phyloP scores from a whole-genome alignment of 2,329 filamentous ascomycete species.

The Fusarium sulawesiense region DNA sequence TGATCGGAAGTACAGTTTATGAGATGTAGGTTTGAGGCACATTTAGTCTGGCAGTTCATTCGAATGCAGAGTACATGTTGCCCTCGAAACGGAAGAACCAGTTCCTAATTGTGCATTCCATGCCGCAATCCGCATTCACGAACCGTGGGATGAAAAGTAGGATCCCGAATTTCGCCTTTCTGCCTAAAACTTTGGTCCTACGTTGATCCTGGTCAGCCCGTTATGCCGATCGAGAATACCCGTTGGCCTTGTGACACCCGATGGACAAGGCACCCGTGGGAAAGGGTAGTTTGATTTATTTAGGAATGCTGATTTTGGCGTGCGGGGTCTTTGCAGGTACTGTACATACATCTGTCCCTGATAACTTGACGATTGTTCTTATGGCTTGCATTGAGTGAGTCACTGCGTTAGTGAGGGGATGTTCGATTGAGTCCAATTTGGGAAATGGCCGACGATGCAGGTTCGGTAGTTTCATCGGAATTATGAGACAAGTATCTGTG shows the following conservation, averaged over 20 bases:
- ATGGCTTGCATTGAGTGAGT: background rate
- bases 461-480: background rate
- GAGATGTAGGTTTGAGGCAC: background rate
- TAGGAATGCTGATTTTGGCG: background rate
- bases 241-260: constrained; percentile 29
- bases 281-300: constrained; percentile 3
- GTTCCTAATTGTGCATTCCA: background rate
- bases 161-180: constrained; percentile 3
- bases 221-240: constrained; percentile 11
- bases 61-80: too few species aligned
- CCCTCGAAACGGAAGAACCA: background rate
- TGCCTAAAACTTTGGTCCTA: constrained; percentile 13
- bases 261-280: constrained; percentile 26
- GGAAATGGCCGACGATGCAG: background rate
- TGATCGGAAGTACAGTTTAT: too few species aligned
- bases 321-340: background rate
- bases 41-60: background rate
- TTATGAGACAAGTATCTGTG: too few species aligned
- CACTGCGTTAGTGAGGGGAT: constrained; percentile 3
- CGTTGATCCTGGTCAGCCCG: constrained; percentile 4
- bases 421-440: background rate
- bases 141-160: background rate
- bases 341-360: background rate
- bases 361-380: rapidly evolving
- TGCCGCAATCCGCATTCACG: background rate